Evolutionary conservation across 2,329 filamentous ascomycete genomes (phyloP).

Genomic region (Diaporthe destruens): DNA sequence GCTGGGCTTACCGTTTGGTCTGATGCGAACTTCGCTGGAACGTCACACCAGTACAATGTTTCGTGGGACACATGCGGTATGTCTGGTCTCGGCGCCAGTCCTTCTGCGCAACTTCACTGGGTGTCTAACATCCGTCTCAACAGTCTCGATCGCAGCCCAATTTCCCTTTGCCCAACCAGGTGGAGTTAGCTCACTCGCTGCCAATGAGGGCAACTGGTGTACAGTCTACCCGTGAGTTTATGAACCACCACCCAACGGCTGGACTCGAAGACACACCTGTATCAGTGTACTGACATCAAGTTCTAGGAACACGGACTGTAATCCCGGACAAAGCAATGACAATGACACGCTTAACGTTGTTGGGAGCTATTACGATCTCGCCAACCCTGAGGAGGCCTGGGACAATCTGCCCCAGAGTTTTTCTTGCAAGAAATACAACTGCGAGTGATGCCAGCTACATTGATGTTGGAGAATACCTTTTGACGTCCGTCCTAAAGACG

Average conservation of each 20-base stretch:
- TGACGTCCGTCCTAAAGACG: neutral
- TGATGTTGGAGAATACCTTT: no score
- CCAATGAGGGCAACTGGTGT: slow-evolving; percentile 36
- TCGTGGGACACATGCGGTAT: slow-evolving; percentile 38
- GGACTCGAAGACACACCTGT: accelerated
- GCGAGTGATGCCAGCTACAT: neutral
- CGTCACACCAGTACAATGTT: slow-evolving; percentile 34
- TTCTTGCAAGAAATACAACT: slow-evolving; percentile 36
- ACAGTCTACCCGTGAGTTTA: slow-evolving; percentile 34
- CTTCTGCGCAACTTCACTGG: neutral
- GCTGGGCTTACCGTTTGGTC: slow-evolving; percentile 36
- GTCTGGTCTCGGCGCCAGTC: accelerated
- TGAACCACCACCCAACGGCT: neutral
- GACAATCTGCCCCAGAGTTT: slow-evolving; percentile 39
- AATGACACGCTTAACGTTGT: slow-evolving; percentile 37
- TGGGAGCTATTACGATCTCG: slow-evolving; percentile 39
- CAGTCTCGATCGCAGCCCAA: slow-evolving; percentile 37
- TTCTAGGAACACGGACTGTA: slow-evolving; percentile 28
- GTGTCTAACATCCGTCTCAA: neutral
- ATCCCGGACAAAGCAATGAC: slow-evolving; percentile 18
- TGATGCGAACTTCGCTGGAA: slow-evolving; percentile 39
- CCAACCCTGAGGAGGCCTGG: slow-evolving; percentile 37
- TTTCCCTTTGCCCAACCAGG: slow-evolving; percentile 29
- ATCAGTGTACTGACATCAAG: neutral
- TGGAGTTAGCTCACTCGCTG: slow-evolving; percentile 35